phyloP scores from a whole-genome alignment of 148 eudicot species.

The Limonium bicolor region DNA sequence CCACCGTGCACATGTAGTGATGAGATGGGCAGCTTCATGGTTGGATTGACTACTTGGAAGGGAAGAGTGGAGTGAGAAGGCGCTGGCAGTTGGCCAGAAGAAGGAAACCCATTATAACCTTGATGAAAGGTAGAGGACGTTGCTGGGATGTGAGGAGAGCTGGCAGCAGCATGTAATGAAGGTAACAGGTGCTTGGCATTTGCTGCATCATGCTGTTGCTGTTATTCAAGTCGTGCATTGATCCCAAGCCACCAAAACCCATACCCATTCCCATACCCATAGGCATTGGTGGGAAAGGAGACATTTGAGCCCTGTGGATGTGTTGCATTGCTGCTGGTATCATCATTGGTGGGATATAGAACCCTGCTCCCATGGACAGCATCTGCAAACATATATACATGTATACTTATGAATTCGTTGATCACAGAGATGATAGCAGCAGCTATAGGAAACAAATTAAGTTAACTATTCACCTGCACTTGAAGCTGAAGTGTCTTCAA shows the following conservation, averaged over 20 bases:
- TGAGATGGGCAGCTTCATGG: too few relatives aligned
- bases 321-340: slow-evolving; percentile 64
- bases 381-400: slow-evolving; percentile 30
- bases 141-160: too few relatives aligned
- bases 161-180: too few relatives aligned
- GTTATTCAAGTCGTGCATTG: slow-evolving; percentile 55
- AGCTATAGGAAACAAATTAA: background rate
- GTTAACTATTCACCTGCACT: slow-evolving; percentile 57
- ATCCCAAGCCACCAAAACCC: slow-evolving; percentile 63
- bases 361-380: slow-evolving; percentile 85
- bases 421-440: background rate
- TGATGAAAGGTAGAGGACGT: too few relatives aligned
- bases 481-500: slow-evolving; percentile 89
- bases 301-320: slow-evolving; percentile 54
- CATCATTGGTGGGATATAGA: slow-evolving; percentile 92
- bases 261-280: slow-evolving; percentile 55
- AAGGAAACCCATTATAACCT: too few relatives aligned
- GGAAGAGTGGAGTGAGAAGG: too few relatives aligned
- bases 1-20: too few relatives aligned
- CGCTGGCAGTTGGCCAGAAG: too few relatives aligned
- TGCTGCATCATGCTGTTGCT: slow-evolving; percentile 32
- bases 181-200: too few relatives aligned
- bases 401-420: background rate
- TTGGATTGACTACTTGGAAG: too few relatives aligned
- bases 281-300: slow-evolving; percentile 58